Evolutionary conservation across 371 early-diverging fungal species (phyloP).

Genomic region (Circinella umbellata): DNA sequence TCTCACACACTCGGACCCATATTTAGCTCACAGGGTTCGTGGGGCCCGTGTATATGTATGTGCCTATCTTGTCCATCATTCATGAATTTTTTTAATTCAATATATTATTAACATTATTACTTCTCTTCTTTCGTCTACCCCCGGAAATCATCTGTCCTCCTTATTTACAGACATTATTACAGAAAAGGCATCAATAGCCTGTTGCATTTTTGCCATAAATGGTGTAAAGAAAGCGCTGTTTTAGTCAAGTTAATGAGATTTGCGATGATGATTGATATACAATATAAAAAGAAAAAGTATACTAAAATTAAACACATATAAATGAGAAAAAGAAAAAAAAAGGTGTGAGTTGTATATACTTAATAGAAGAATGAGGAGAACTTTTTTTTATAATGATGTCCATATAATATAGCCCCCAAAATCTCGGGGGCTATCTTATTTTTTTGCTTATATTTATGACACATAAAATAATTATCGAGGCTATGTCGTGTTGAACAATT

Average conservation of each 20-base stretch:
- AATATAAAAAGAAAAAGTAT: background rate
- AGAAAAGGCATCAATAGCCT: background rate
- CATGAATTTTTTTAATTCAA: too few relatives aligned
- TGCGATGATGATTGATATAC: background rate
- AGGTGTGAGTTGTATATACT: background rate
- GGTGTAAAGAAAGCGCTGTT: background rate
- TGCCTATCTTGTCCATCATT: too few relatives aligned
- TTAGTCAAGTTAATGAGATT: background rate
- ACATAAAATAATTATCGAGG: background rate
- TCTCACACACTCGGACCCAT: too few relatives aligned
- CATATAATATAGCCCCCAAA: too few relatives aligned
- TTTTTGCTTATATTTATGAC: background rate
- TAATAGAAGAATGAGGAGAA: too few relatives aligned
- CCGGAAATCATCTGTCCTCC: background rate
- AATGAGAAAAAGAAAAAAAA: constrained; percentile 1
- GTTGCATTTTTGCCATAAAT: constrained; percentile 1
- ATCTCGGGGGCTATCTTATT: too few relatives aligned
- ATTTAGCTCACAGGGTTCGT: too few relatives aligned
- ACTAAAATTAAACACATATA: background rate
- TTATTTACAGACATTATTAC: background rate
- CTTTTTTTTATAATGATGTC: too few relatives aligned
- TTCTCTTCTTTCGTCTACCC: too few relatives aligned
- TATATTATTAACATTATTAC: too few relatives aligned
- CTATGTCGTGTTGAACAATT: background rate
- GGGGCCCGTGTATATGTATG: too few relatives aligned